Evolutionary conservation across 1,284 basidiomycete species (phyloP).

Genomic region (Cystobasidiaceae sp.): DNA sequence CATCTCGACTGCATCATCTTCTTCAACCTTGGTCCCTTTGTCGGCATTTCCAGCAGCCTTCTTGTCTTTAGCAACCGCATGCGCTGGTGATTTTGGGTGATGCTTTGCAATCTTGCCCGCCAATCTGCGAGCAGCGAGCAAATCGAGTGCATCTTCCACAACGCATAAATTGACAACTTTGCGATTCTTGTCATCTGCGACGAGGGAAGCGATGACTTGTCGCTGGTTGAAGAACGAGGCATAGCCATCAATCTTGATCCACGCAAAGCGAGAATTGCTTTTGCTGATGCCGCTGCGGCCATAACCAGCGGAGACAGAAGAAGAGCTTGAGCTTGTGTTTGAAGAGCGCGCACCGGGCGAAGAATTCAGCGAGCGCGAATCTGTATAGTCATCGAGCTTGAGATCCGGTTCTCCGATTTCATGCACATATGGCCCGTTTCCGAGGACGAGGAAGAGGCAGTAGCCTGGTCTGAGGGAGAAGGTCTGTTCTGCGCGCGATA

Average conservation of each 20-base stretch:
- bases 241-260: neutral
- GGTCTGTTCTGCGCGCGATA: conserved; percentile 24
- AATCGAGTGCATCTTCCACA: neutral
- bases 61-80: too few species aligned
- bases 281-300: neutral
- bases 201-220: neutral
- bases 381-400: conserved; percentile 3
- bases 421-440: neutral
- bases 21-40: neutral
- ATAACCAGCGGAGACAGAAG: neutral
- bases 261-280: too few species aligned
- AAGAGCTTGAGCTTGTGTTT: too few species aligned
- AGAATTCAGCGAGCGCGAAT: neutral
- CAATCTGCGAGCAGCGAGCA: too few species aligned
- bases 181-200: conserved; percentile 14
- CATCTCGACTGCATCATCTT: neutral
- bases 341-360: too few species aligned
- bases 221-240: neutral
- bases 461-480: conserved; percentile 11
- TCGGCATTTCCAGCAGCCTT: neutral
- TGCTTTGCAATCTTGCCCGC: too few species aligned
- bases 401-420: conserved; percentile 24
- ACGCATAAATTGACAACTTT: conserved; percentile 25
- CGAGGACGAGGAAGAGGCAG: conserved; percentile 14
- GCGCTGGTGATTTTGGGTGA: too few species aligned